A percentile compares a stretch with the other conserved stretches of the same genome.
These are phyloP conservation scores for Solanum ossicruentum DNA, from an alignment of 257 asterid species.

Conservation along the genomic window DNA sequence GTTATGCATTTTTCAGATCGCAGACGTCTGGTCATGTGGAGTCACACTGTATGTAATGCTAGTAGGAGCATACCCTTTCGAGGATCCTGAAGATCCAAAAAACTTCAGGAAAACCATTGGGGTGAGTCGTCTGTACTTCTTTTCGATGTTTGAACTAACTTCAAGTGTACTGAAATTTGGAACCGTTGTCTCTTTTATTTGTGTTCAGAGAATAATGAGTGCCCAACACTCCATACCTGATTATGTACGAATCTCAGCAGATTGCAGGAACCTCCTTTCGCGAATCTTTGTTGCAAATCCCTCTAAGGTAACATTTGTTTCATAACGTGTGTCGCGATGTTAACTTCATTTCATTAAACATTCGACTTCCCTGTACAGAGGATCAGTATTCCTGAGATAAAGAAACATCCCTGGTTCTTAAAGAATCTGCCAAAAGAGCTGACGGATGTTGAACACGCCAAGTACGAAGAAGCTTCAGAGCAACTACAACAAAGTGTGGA, in stretches of 20 bases:
- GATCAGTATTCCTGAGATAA: slow-evolving; percentile 69
- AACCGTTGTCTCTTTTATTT: background rate
- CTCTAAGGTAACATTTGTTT: slow-evolving; percentile 36
- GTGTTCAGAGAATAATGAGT: slow-evolving; percentile 76
- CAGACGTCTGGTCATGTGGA: slow-evolving; percentile 98
- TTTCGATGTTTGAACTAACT: background rate
- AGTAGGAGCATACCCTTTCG: slow-evolving; percentile 95
- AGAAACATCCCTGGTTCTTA: slow-evolving; percentile 84
- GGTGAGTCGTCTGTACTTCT: slow-evolving; percentile 16
- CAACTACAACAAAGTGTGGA: slow-evolving; percentile 56
- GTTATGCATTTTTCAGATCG: slow-evolving; percentile 34
- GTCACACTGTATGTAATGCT: slow-evolving; percentile 93
- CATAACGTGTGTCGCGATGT: background rate
- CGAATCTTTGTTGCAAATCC: slow-evolving; percentile 78
- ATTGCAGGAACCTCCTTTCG: slow-evolving; percentile 83
- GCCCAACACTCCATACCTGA: slow-evolving; percentile 83
- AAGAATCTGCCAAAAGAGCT: slow-evolving; percentile 76
- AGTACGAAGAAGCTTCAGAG: slow-evolving; percentile 32
- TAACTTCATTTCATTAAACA: background rate
- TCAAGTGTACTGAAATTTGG: background rate
- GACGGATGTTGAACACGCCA: slow-evolving; percentile 49
- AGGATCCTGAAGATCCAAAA: slow-evolving; percentile 88
- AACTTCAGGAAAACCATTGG: slow-evolving; percentile 86
- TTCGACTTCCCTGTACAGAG: slow-evolving; percentile 30
- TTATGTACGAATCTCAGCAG: slow-evolving; percentile 81